Evolutionary conservation across 2,329 filamentous ascomycete genomes (phyloP), one percentile per base, ranked within the genome.

Genomic region (Fusarium lateritium): DNA sequence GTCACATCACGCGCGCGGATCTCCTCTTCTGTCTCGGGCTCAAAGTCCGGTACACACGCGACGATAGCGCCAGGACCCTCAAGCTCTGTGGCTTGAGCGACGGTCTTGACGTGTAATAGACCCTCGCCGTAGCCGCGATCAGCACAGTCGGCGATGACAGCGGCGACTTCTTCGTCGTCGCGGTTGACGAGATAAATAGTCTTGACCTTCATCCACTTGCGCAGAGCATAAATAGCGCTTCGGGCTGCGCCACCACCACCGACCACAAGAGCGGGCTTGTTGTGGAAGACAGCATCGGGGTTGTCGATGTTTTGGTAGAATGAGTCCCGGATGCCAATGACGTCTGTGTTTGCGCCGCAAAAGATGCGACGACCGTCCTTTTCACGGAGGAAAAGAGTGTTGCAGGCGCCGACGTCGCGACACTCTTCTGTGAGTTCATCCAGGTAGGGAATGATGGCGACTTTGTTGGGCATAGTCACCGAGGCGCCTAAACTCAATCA

Each of bases 391-490:
- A 91, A 94, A 53, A 95, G 85, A 1, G 92, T 96, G 83, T 96
- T 95, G 79, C 91, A 91, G 51, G 92, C 92, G 47, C 92, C 92
- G 22, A 94, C 90, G 36, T 90, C 89, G 50, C 86, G 85, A 70
- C 89, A 92, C 79, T 94, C 91, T 22, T 88, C 85, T 8, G 92
- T 94, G 38, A 94, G 82, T 55, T 90, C 87, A 75, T 95, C 92
- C 10, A 95, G 85, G 71, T 93, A 84, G 0, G 88, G 84, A 62
- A 94, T 87, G 76, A 95, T 93, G 72, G 88, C 84, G 26, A 95
- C 88, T 79, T 96, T 95, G 83, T 93, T 90, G 0, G 93, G 93
- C 92, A 95, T 96, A 21, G 92, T 95, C 38, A 95, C 89, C 5
- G 91, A 89, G 22, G 90, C 88, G 56, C 91, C 90, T 87, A 3